Percentiles rank a stretch among this genome's conserved stretches.
These are phyloP conservation scores for Aureobasidium sp. DNA, from an alignment of 2,329 filamentous ascomycete species.

Conservation along the genomic window DNA sequence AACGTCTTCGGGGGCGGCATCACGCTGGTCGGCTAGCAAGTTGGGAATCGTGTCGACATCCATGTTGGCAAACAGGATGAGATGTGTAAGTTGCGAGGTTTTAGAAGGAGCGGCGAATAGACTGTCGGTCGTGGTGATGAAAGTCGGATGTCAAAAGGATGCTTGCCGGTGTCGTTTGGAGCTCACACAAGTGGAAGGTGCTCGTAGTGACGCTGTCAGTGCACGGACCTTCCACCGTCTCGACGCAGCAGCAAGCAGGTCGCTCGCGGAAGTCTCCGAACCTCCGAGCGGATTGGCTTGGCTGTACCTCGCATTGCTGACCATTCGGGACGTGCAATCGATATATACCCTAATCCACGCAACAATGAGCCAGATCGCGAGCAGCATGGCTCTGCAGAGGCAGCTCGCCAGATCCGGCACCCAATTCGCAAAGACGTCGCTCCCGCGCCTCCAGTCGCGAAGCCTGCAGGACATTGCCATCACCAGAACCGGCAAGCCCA, in stretches of 20 bases:
- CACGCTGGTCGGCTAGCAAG: constrained; percentile 85
- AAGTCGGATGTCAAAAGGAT: neutral
- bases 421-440: constrained; percentile 26
- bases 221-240: neutral
- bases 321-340: constrained; percentile 4
- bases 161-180: neutral
- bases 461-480: constrained; percentile 77
- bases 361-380: constrained; percentile 16
- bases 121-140: neutral
- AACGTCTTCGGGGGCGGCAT: constrained; percentile 77
- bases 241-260: neutral
- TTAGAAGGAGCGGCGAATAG: neutral
- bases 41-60: constrained; percentile 82
- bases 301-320: constrained; percentile 14
- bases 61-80: constrained; percentile 45
- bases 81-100: neutral
- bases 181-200: constrained; percentile 6
- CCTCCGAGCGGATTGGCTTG: constrained; percentile 8
- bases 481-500: constrained; percentile 92
- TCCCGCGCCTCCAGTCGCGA: constrained; percentile 33
- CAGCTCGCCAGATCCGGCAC: constrained; percentile 28
- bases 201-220: neutral
- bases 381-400: constrained; percentile 27
- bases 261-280: neutral
- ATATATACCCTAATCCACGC: neutral